Percentiles rank a stretch among this genome's conserved stretches.
These are phyloP conservation scores for Eucalyptus coolabah DNA, from an alignment of 345 rosid genomes.

Conservation along the genomic window DNA sequence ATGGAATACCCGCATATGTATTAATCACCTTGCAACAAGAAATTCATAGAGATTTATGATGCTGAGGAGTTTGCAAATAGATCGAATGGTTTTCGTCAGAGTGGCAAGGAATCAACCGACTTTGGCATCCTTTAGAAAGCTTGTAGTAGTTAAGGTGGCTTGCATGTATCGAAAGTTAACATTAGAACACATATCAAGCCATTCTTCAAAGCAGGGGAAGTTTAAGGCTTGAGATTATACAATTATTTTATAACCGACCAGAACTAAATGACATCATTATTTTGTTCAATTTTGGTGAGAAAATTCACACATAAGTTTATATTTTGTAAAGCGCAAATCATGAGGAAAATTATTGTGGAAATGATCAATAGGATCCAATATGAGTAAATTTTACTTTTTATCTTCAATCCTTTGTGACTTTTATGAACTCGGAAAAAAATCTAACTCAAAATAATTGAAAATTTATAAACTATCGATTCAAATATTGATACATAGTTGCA, in stretches of 20 bases:
- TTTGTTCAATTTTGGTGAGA: neutral
- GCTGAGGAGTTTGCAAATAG: slow-evolving; percentile 6
- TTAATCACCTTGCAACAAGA: neutral
- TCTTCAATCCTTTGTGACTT: neutral
- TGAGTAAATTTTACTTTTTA: neutral
- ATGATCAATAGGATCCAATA: neutral
- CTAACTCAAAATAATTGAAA: neutral
- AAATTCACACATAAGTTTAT: neutral
- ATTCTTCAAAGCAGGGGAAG: neutral
- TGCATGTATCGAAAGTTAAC: slow-evolving; percentile 13
- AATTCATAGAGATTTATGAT: slow-evolving; percentile 22
- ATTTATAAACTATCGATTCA: neutral
- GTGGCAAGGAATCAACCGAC: slow-evolving; percentile 6
- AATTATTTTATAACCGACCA: neutral
- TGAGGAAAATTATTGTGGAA: neutral
- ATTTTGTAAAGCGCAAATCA: neutral
- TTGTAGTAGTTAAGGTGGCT: slow-evolving; percentile 18
- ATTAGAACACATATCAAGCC: slow-evolving; percentile 15
- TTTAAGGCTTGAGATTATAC: slow-evolving; percentile 7
- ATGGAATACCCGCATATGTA: neutral
- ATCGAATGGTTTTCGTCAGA: slow-evolving; percentile 13
- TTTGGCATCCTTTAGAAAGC: slow-evolving; percentile 1
- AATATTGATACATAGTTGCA: neutral
- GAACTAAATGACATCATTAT: neutral
- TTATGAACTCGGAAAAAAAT: neutral